These are phyloP conservation scores for Didymosphaeria variabile DNA, from an alignment of 2,329 filamentous ascomycete species.

Conservation along the genomic window DNA sequence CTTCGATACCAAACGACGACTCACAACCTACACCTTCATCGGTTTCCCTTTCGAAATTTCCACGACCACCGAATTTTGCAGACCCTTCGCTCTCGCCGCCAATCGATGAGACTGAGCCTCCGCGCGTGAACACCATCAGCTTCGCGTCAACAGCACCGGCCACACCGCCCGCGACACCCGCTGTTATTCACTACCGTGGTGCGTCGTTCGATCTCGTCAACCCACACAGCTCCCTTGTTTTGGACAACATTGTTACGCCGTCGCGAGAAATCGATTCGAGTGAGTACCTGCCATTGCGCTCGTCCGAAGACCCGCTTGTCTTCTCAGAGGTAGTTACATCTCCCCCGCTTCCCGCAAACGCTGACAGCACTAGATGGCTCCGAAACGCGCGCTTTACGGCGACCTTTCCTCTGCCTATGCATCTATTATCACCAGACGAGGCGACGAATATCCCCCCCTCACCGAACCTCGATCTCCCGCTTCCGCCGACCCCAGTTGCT, in stretches of 20 bases:
- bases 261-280: conserved; percentile 46
- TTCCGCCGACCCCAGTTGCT: conserved; percentile 37
- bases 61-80: conserved; percentile 37
- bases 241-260: conserved; percentile 49
- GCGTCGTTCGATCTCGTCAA: conserved; percentile 52
- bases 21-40: conserved; percentile 34
- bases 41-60: conserved; percentile 49
- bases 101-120: conserved; percentile 30
- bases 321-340: conserved; percentile 31
- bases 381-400: conserved; percentile 39
- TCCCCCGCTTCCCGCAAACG: conserved; percentile 8
- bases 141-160: conserved; percentile 40
- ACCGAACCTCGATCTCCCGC: conserved; percentile 29
- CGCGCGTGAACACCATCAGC: conserved; percentile 31
- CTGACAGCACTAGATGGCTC: conserved; percentile 41
- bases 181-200: conserved; percentile 50
- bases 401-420: conserved; percentile 42
- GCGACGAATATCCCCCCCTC: conserved; percentile 24
- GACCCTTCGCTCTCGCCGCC: conserved; percentile 33
- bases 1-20: conserved; percentile 28
- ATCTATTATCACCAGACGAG: conserved; percentile 34
- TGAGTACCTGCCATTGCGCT: conserved; percentile 39
- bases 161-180: conserved; percentile 49
- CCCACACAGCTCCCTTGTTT: conserved; percentile 46
- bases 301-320: conserved; percentile 33